These are phyloP conservation scores for Hanseniaspora clermontiae DNA, from an alignment of 805 yeast genomes.

Conservation along the genomic window DNA sequence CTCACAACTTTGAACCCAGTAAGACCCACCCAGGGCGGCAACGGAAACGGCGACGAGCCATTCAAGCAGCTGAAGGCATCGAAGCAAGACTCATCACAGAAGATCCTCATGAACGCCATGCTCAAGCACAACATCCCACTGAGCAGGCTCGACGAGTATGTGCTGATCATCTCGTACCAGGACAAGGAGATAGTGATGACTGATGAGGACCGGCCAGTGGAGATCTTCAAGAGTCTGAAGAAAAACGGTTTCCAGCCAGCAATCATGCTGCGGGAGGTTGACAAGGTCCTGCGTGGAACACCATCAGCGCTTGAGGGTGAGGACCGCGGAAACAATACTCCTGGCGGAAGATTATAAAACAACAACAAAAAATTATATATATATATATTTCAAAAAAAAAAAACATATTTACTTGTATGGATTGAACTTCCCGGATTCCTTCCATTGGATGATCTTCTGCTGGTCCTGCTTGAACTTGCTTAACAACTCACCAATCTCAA, in stretches of 20 bases:
- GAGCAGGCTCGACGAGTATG: conserved; percentile 80
- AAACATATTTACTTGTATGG: conserved; percentile 45
- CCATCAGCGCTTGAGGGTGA: conserved; percentile 8
- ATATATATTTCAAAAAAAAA: no score
- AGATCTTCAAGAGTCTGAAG: conserved; percentile 68
- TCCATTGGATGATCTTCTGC: conserved; percentile 65
- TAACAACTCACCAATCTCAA: conserved; percentile 78
- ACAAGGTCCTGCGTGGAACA: conserved; percentile 28
- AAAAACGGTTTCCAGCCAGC: conserved; percentile 82
- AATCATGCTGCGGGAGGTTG: conserved; percentile 79
- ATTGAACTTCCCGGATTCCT: conserved; percentile 66
- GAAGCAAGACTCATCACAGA: conserved; percentile 81
- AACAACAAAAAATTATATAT: neutral
- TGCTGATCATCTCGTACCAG: conserved; percentile 77
- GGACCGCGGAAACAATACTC: conserved; percentile 15
- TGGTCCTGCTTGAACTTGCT: conserved; percentile 82
- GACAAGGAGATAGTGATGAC: conserved; percentile 77
- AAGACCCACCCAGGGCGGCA: conserved; percentile 5
- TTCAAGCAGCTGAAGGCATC: conserved; percentile 73
- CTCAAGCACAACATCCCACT: conserved; percentile 64
- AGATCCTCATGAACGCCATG: conserved; percentile 79
- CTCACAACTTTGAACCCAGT: conserved; percentile 14
- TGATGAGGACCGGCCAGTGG: conserved; percentile 77
- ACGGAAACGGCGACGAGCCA: conserved; percentile 38
- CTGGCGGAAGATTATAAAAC: conserved; percentile 17